phyloP scores from a whole-genome alignment of 345 rosid species.

The Eucalyptus grandis region DNA sequence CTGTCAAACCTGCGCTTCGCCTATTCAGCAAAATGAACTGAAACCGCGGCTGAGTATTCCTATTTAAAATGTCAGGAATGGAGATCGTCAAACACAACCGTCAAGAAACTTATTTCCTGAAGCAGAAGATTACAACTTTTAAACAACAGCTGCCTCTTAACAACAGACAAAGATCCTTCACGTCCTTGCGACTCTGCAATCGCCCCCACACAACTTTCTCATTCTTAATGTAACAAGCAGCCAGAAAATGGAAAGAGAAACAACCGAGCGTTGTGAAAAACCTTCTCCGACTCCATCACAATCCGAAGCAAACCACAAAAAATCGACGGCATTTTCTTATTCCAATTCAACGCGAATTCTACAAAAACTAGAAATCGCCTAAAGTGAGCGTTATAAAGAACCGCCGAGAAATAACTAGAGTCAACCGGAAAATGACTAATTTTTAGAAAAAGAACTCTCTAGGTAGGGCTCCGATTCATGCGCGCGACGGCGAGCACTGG shows the following conservation, averaged over 20 bases:
- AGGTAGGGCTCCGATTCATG: too few relatives aligned
- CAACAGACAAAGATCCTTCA: constrained; percentile 71
- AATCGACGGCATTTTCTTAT: neutral
- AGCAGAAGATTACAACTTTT: neutral
- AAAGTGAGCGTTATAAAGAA: neutral
- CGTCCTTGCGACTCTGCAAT: constrained; percentile 57
- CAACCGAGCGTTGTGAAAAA: neutral
- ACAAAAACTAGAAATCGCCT: neutral
- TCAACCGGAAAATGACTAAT: neutral
- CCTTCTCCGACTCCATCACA: neutral
- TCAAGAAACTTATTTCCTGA: neutral
- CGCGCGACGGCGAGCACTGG: too few relatives aligned
- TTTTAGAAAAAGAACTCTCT: neutral
- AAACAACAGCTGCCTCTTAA: constrained; percentile 33
- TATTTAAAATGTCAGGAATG: neutral
- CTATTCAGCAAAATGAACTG: constrained; percentile 72
- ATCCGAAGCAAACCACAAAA: neutral
- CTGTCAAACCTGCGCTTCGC: constrained; percentile 32
- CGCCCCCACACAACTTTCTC: neutral
- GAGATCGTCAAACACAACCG: neutral
- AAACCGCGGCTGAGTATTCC: constrained; percentile 59
- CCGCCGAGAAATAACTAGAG: neutral
- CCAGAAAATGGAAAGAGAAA: neutral
- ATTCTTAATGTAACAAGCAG: neutral
- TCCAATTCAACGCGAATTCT: too few relatives aligned